phyloP scores from a whole-genome alignment of 495 filamentous ascomycete species.

The Hypoxylon rickii region DNA sequence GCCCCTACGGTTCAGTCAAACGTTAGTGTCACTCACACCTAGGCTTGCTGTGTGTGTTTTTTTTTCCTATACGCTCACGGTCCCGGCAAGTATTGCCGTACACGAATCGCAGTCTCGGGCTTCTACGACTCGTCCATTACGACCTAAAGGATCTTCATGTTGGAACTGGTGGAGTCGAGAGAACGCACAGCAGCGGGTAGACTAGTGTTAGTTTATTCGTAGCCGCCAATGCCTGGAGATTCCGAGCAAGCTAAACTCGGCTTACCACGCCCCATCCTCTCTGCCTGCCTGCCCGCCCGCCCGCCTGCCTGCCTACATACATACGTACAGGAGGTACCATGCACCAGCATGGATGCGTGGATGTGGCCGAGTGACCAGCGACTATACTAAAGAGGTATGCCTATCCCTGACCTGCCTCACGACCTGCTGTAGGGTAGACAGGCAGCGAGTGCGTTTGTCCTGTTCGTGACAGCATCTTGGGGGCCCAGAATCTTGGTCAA shows the following conservation, averaged over 20 bases:
- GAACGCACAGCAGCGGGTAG: slow-evolving; percentile 33
- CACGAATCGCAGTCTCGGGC: slow-evolving; percentile 12
- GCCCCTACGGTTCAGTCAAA: too few species aligned
- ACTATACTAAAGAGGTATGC: background rate
- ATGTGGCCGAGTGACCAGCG: background rate
- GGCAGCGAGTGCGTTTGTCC: background rate
- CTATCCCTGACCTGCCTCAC: background rate
- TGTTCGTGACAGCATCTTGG: slow-evolving; percentile 2
- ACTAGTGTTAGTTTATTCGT: slow-evolving; percentile 22
- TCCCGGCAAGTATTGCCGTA: slow-evolving; percentile 24
- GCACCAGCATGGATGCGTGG: background rate
- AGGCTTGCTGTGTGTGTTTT: too few species aligned
- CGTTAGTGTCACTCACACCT: background rate
- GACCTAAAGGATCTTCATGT: slow-evolving; percentile 13
- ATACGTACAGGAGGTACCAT: background rate
- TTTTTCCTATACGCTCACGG: slow-evolving; percentile 6
- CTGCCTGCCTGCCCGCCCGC: too few species aligned
- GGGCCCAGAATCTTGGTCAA: slow-evolving; percentile 11
- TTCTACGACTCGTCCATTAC: slow-evolving; percentile 12
- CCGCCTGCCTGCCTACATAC: background rate
- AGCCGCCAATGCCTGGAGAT: slow-evolving; percentile 17
- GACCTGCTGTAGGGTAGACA: background rate
- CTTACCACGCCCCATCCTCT: slow-evolving; percentile 2
- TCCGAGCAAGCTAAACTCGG: slow-evolving; percentile 16
- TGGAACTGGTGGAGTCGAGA: slow-evolving; percentile 26